Percentiles rank a stretch among this genome's conserved stretches.
These are phyloP conservation scores for Arthrobotrys sphaeroides DNA, from an alignment of 2,329 filamentous ascomycete species.

Conservation along the genomic window DNA sequence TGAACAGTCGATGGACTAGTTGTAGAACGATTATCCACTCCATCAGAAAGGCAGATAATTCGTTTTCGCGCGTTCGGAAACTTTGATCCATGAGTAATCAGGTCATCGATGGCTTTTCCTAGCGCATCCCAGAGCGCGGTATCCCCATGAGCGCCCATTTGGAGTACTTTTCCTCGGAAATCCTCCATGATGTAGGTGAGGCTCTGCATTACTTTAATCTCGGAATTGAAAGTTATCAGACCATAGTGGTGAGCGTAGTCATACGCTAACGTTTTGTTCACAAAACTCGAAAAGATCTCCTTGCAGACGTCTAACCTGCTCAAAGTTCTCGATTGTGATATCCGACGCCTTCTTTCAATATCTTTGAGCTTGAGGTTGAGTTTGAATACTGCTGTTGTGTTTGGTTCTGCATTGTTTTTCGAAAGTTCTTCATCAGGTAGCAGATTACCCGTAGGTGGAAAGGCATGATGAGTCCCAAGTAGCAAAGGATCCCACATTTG, in stretches of 20 bases:
- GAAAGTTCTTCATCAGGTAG: neutral
- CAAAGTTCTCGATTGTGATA: neutral
- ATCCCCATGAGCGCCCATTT: slow-evolving; percentile 59
- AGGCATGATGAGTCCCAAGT: neutral
- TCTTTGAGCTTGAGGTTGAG: neutral
- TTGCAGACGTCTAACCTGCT: slow-evolving; percentile 59
- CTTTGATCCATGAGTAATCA: slow-evolving; percentile 58
- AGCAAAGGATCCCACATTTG: neutral
- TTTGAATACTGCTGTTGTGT: slow-evolving; percentile 12
- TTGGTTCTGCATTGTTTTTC: neutral
- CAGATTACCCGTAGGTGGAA: neutral
- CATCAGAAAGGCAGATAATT: slow-evolving; percentile 61
- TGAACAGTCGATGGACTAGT: slow-evolving; percentile 55
- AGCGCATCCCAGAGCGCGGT: slow-evolving; percentile 61
- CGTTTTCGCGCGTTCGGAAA: slow-evolving; percentile 59
- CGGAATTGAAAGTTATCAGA: slow-evolving; percentile 60
- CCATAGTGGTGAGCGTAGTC: slow-evolving; percentile 60
- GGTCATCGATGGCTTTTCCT: slow-evolving; percentile 59
- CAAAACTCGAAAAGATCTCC: slow-evolving; percentile 61
- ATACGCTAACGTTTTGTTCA: slow-evolving; percentile 61
- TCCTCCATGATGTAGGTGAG: slow-evolving; percentile 61
- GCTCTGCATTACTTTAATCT: slow-evolving; percentile 56
- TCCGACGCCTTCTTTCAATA: neutral
- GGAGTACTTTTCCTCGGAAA: slow-evolving; percentile 59
- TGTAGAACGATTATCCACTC: slow-evolving; percentile 60